These are phyloP conservation scores for Lumnitzera racemosa DNA, from an alignment of 345 rosid genomes.

Conservation along the genomic window DNA sequence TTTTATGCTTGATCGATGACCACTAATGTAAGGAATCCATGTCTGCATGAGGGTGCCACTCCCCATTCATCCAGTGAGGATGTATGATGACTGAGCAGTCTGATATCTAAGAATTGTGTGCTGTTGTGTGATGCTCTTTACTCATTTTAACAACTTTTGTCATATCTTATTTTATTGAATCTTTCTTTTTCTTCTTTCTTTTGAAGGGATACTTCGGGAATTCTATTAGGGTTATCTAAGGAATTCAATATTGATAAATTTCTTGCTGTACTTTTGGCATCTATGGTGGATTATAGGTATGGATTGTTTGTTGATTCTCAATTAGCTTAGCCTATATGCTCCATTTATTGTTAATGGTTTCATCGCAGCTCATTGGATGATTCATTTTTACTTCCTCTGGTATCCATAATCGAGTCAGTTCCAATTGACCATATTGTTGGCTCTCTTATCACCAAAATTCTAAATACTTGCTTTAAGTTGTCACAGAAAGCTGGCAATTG, in stretches of 20 bases:
- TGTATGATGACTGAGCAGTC: too few relatives aligned
- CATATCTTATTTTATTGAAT: constrained; percentile 6
- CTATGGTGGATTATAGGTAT: constrained; percentile 66
- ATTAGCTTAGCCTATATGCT: not conserved
- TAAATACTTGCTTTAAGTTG: constrained; percentile 52
- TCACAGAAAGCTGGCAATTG: constrained; percentile 37
- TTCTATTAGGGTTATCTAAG: constrained; percentile 57
- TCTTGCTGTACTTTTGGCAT: constrained; percentile 50
- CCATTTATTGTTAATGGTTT: constrained; percentile 15
- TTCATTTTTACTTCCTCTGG: constrained; percentile 35
- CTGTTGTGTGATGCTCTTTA: not conserved
- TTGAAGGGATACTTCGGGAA: constrained; percentile 51
- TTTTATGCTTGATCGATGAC: not conserved
- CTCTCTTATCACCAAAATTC: constrained; percentile 49
- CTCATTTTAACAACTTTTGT: not conserved
- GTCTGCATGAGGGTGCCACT: too few relatives aligned
- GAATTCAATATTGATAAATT: constrained; percentile 75
- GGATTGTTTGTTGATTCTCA: constrained; percentile 12
- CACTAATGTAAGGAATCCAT: too few relatives aligned
- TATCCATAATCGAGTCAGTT: constrained; percentile 58
- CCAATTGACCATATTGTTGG: constrained; percentile 48
- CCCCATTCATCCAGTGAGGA: too few relatives aligned
- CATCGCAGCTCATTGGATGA: constrained; percentile 61
- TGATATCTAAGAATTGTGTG: not conserved
- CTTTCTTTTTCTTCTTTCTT: constrained; percentile 1